Evolutionary conservation across 305 asterid species (phyloP).

Genomic region (Stenogyne calaminthoides): DNA sequence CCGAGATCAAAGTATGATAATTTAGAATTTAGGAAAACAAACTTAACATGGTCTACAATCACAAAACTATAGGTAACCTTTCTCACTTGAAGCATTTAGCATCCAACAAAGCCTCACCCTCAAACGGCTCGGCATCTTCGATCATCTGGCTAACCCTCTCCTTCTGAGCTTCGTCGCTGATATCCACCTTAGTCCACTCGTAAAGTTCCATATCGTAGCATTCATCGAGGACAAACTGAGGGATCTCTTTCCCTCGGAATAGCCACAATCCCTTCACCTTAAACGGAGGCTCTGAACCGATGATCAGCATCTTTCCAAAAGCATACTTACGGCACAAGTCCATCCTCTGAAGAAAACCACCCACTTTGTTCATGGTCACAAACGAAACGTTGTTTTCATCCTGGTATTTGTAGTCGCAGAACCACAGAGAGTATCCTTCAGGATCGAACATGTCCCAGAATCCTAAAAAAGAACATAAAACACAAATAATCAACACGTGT

Average conservation of each 20-base stretch:
- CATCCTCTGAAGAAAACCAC: conserved; percentile 92
- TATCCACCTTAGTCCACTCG: conserved; percentile 82
- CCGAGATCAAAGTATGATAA: conserved; percentile 11
- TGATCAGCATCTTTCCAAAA: conserved; percentile 86
- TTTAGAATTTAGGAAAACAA: conserved; percentile 19
- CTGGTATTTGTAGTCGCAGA: conserved; percentile 88
- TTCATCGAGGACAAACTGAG: conserved; percentile 77
- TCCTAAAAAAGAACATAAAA: conserved; percentile 40
- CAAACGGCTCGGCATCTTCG: conserved; percentile 92
- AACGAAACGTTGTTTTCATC: conserved; percentile 83
- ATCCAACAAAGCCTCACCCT: conserved; percentile 80
- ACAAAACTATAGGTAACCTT: conserved; percentile 11
- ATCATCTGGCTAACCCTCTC: conserved; percentile 91
- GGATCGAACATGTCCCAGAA: conserved; percentile 97
- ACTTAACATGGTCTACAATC: conserved; percentile 29
- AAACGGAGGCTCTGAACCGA: conserved; percentile 67
- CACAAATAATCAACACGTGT: not conserved
- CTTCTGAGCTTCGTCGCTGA: conserved; percentile 82
- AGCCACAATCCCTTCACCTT: conserved; percentile 98
- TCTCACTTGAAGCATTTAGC: conserved; percentile 93
- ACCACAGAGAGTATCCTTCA: conserved; percentile 95
- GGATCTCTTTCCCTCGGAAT: conserved; percentile 91
- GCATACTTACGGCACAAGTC: conserved; percentile 93
- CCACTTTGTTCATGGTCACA: conserved; percentile 85
- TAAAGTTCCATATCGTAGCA: conserved; percentile 90